Conservation (phyloP, 2,329 filamentous ascomycete species). For the Fusarium oligoseptatum region DNA sequence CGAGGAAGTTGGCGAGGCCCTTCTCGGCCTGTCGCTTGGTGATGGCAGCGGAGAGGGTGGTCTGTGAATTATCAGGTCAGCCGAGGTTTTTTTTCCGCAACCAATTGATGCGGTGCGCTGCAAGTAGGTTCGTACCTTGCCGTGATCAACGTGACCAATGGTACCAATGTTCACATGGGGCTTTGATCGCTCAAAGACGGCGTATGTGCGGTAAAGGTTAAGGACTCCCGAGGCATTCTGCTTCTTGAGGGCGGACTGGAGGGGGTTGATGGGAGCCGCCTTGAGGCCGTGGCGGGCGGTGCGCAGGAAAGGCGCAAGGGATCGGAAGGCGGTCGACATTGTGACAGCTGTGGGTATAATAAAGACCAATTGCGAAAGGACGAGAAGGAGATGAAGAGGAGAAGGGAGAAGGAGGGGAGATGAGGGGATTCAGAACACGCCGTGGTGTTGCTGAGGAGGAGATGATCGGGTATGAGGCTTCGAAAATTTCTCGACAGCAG, state of each 20-base stretch:
- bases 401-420: constrained; percentile 19
- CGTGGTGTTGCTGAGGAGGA: constrained; percentile 35
- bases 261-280: constrained; percentile 78
- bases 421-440: constrained; percentile 38
- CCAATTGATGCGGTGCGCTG: constrained; percentile 8
- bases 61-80: constrained; percentile 66
- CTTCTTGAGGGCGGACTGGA: constrained; percentile 76
- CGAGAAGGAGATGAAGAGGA: constrained; percentile 40
- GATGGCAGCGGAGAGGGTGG: constrained; percentile 97
- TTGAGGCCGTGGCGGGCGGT: constrained; percentile 82
- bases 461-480: constrained; percentile 44
- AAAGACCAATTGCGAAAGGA: constrained; percentile 44
- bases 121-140: constrained; percentile 77
- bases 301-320: constrained; percentile 83
- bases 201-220: constrained; percentile 75
- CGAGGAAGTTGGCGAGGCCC: constrained; percentile 93
- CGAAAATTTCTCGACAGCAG: constrained; percentile 55
- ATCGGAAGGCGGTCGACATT: constrained; percentile 87
- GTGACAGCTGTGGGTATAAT: constrained; percentile 54
- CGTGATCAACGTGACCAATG: constrained; percentile 99
- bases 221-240: constrained; percentile 74
- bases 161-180: constrained; percentile 99
- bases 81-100: constrained; percentile 4
- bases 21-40: constrained; percentile 98
- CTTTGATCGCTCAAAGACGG: constrained; percentile 88